These are phyloP conservation scores for Leccinum longicurvipes DNA, from an alignment of 768 basidiomycete species.

Conservation along the genomic window DNA sequence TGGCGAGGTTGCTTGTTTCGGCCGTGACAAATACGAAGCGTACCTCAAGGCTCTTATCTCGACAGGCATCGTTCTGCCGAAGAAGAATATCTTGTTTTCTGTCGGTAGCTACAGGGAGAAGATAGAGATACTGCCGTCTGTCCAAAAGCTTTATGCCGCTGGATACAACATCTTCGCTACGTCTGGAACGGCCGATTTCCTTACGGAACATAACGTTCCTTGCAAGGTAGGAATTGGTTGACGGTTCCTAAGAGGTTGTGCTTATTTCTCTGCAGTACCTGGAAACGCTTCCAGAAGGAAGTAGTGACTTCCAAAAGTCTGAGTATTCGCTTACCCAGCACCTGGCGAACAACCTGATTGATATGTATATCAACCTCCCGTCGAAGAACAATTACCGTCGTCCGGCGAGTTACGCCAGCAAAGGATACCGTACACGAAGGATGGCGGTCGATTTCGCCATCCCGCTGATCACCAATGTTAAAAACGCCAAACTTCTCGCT, in stretches of 20 bases:
- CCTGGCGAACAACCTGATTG: conserved; percentile 93
- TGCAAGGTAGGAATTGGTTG: conserved; percentile 66
- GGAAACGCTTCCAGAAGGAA: conserved; percentile 78
- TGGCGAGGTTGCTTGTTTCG: conserved; percentile 98
- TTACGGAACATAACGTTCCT: conserved; percentile 93
- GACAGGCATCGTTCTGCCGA: conserved; percentile 89
- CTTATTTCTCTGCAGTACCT: conserved; percentile 58
- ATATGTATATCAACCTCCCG: conserved; percentile 99
- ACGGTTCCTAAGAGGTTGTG: not conserved
- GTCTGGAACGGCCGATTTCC: conserved; percentile 94
- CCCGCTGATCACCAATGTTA: conserved; percentile 96
- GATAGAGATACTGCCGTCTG: conserved; percentile 89
- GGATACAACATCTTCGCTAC: conserved; percentile 98
- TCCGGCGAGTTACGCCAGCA: conserved; percentile 94
- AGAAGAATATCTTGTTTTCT: conserved; percentile 97
- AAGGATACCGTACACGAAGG: conserved; percentile 93
- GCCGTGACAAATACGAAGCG: conserved; percentile 95
- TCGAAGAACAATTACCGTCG: conserved; percentile 97
- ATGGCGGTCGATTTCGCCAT: conserved; percentile 99
- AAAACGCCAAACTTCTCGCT: conserved; percentile 94
- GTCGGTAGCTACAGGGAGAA: conserved; percentile 98
- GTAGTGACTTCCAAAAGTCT: conserved; percentile 80
- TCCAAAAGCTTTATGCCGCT: conserved; percentile 89
- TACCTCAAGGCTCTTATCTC: conserved; percentile 97
- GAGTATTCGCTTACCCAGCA: conserved; percentile 98